Evolutionary conservation across 257 asterid genomes (phyloP).

Genomic region (Prunella vulgaris): DNA sequence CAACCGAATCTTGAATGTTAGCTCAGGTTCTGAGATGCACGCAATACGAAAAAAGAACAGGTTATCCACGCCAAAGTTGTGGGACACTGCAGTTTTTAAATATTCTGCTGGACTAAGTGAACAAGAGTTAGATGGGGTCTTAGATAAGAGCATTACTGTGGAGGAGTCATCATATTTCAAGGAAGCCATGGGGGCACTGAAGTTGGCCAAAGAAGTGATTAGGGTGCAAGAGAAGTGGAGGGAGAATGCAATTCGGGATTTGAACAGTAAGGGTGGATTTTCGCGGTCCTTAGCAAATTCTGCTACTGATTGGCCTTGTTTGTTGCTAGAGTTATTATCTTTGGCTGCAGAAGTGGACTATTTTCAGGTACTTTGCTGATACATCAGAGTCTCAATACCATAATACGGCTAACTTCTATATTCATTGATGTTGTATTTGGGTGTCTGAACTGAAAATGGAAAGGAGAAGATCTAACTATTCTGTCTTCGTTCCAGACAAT

Average conservation of each 20-base stretch:
- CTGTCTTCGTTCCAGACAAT: background rate
- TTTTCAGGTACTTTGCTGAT: slow-evolving; percentile 66
- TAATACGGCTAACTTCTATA: background rate
- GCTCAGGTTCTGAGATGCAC: slow-evolving; percentile 24
- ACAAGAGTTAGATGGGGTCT: slow-evolving; percentile 45
- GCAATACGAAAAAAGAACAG: slow-evolving; percentile 31
- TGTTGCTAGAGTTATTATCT: slow-evolving; percentile 84
- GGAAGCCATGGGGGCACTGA: slow-evolving; percentile 79
- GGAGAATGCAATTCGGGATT: slow-evolving; percentile 69
- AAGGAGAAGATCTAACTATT: background rate
- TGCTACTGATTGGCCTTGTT: slow-evolving; percentile 94
- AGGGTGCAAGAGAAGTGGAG: slow-evolving; percentile 72
- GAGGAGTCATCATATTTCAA: slow-evolving; percentile 62
- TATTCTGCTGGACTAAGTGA: slow-evolving; percentile 50
- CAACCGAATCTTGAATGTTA: slow-evolving; percentile 46
- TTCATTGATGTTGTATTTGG: background rate
- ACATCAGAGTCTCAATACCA: slow-evolving; percentile 7
- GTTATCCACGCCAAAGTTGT: slow-evolving; percentile 46
- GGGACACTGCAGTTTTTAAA: slow-evolving; percentile 80
- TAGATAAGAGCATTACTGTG: slow-evolving; percentile 33
- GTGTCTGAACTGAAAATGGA: background rate
- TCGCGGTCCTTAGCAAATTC: slow-evolving; percentile 82
- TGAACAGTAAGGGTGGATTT: slow-evolving; percentile 72
- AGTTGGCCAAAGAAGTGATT: slow-evolving; percentile 90
- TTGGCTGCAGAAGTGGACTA: slow-evolving; percentile 81